Evolutionary conservation across 768 basidiomycete genomes (phyloP).

Genomic region (Hemileccinum rubropunctum): DNA sequence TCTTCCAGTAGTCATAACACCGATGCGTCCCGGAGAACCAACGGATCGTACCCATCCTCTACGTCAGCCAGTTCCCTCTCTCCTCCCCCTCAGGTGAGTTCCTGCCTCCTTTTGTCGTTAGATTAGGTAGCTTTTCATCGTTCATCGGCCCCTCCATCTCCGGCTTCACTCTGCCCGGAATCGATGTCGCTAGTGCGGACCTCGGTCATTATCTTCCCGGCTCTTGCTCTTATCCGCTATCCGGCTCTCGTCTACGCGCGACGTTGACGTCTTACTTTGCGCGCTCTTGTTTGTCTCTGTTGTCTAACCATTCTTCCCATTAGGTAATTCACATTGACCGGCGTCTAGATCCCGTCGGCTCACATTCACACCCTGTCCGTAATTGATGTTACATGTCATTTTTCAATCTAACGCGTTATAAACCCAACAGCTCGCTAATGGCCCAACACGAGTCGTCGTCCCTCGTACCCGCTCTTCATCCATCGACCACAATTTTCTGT

Average conservation of each 20-base stretch:
- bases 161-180: conserved; percentile 5
- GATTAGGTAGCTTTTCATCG: conserved; percentile 15
- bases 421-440: conserved; percentile 14
- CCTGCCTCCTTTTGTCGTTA: conserved; percentile 1
- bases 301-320: conserved; percentile 12
- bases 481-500: too few relatives aligned
- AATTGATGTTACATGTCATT: conserved; percentile 11
- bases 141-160: conserved; percentile 1
- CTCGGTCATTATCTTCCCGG: conserved; percentile 24
- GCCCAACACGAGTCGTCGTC: not conserved
- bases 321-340: conserved; percentile 27
- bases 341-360: conserved; percentile 19
- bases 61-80: conserved; percentile 27
- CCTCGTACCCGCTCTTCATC: not conserved
- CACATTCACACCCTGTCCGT: conserved; percentile 21
- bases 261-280: not conserved
- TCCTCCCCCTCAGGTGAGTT: conserved; percentile 22
- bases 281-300: conserved; percentile 13
- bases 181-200: conserved; percentile 14
- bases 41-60: conserved; percentile 17
- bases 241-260: too few relatives aligned
- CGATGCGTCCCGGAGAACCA: conserved; percentile 28
- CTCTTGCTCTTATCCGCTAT: too few relatives aligned
- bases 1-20: conserved; percentile 22
- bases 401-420: conserved; percentile 22